These are phyloP conservation scores for Neurospora africana DNA, from an alignment of 495 filamentous ascomycete genomes.

Conservation along the genomic window DNA sequence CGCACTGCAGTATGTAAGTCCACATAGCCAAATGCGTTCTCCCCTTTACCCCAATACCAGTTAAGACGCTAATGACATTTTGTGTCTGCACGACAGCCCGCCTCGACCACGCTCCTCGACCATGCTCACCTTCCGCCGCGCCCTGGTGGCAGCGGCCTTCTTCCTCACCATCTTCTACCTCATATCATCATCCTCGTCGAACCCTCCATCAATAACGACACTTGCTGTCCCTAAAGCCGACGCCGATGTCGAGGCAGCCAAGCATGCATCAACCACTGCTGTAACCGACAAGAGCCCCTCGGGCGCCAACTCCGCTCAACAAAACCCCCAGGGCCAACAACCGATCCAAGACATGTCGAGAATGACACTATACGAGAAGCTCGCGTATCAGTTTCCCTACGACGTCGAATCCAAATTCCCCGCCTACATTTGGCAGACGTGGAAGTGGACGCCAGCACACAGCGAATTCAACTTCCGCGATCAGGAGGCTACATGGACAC, in stretches of 20 bases:
- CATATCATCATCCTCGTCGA: slow-evolving; percentile 42
- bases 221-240: slow-evolving; percentile 10
- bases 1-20: neutral
- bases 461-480: slow-evolving; percentile 69
- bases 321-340: slow-evolving; percentile 27
- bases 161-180: slow-evolving; percentile 62
- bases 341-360: slow-evolving; percentile 42
- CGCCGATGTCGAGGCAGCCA: slow-evolving; percentile 10
- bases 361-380: slow-evolving; percentile 66
- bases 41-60: neutral
- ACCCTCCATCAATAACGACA: slow-evolving; percentile 11
- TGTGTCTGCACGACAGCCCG: slow-evolving; percentile 2
- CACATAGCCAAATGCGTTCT: neutral
- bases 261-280: slow-evolving; percentile 15
- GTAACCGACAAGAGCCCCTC: slow-evolving; percentile 5
- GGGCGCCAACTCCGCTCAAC: slow-evolving; percentile 13
- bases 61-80: neutral
- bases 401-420: slow-evolving; percentile 80
- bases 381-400: slow-evolving; percentile 91
- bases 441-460: slow-evolving; percentile 83
- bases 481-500: slow-evolving; percentile 83
- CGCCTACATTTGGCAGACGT: slow-evolving; percentile 98
- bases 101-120: slow-evolving; percentile 2
- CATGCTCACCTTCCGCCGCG: slow-evolving; percentile 60
- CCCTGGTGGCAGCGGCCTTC: slow-evolving; percentile 55